phyloP scores from a whole-genome alignment of 495 filamentous ascomycete species.

The Hypoxylon rickii region DNA sequence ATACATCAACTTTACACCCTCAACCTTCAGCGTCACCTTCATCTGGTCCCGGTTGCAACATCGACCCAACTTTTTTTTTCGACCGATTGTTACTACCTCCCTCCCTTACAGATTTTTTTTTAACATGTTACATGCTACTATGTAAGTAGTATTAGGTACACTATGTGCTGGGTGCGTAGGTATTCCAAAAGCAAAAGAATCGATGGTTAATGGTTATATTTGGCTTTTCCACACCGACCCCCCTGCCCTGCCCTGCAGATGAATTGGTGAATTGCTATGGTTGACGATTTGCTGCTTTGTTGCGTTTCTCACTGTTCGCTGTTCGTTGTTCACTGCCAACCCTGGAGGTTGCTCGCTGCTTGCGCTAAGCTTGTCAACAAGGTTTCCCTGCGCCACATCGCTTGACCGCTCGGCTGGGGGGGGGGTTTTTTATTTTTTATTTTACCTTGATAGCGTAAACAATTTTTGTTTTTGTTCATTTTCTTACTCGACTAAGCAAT shows the following conservation, averaged over 20 bases:
- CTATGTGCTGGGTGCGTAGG: neutral
- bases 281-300: no score
- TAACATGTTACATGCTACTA: neutral
- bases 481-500: conserved; percentile 15
- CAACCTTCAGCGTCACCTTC: conserved; percentile 16
- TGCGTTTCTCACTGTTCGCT: no score
- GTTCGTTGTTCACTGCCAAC: no score
- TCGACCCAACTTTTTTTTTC: conserved; percentile 5
- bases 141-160: neutral
- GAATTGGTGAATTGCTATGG: no score
- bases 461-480: no score
- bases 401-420: conserved; percentile 33
- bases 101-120: neutral
- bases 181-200: conserved; percentile 14
- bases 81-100: conserved; percentile 7
- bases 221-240: no score
- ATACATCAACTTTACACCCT: neutral
- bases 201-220: no score
- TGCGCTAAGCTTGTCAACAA: conserved; percentile 15
- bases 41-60: conserved; percentile 2
- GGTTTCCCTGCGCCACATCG: conserved; percentile 26
- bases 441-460: conserved; percentile 22
- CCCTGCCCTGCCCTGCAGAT: no score
- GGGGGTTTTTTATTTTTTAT: no score
- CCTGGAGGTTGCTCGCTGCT: conserved; percentile 2